These are phyloP conservation scores for Fibroporia radiculosa DNA, from an alignment of 768 basidiomycete species.

Conservation along the genomic window DNA sequence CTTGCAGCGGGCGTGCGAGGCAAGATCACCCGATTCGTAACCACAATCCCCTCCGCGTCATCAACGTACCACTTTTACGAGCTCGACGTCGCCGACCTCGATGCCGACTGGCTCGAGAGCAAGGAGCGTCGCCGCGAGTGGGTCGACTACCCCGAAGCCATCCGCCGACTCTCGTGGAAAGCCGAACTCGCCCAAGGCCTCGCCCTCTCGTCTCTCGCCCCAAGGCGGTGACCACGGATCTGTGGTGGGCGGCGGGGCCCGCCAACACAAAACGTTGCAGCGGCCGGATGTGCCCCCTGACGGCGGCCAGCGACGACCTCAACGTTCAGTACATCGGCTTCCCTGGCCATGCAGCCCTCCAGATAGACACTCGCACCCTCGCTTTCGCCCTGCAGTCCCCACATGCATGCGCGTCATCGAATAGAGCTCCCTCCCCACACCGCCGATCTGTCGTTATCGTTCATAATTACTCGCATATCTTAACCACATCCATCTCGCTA, in stretches of 20 bases:
- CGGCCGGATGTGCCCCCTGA: not conserved
- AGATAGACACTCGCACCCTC: conserved; percentile 8
- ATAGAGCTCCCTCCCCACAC: not conserved
- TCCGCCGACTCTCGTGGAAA: conserved; percentile 73
- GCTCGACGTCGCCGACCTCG: conserved; percentile 71
- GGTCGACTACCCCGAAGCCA: conserved; percentile 83
- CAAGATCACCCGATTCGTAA: conserved; percentile 78
- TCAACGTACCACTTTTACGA: conserved; percentile 89
- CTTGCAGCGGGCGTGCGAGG: conserved; percentile 80
- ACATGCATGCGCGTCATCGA: not conserved
- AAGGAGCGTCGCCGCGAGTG: conserved; percentile 78
- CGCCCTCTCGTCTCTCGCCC: conserved; percentile 61
- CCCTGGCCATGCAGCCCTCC: not conserved
- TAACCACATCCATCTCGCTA: conserved; percentile 7
- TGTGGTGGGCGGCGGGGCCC: not conserved
- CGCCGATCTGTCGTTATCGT: not conserved
- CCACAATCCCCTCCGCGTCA: conserved; percentile 70
- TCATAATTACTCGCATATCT: conserved; percentile 4
- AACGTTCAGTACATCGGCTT: not conserved
- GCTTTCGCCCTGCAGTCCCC: conserved; percentile 2
- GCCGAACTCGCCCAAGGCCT: conserved; percentile 76
- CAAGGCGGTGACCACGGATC: conserved; percentile 31
- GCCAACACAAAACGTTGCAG: not conserved
- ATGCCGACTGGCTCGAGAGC: conserved; percentile 75
- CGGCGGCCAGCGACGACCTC: not conserved